Conservation (phyloP, 352 stramenopile genomes). For the Phytopythium chamaehyphon region DNA sequence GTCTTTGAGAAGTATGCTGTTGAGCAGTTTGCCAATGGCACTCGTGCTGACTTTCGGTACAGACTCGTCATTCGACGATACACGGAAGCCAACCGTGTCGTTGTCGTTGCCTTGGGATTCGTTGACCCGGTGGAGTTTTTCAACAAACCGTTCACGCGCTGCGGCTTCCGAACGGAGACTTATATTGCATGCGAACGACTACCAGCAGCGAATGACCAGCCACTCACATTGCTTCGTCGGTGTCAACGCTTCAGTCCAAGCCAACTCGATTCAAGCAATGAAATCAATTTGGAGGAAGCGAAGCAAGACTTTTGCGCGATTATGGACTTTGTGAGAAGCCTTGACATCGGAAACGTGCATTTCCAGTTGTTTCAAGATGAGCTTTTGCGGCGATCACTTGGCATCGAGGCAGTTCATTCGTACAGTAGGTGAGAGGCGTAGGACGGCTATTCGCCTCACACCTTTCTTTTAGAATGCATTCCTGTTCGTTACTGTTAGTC, state of each 20-base stretch:
- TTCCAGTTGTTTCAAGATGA: conserved; percentile 27
- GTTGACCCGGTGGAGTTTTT: conserved; percentile 47
- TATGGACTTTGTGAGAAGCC: conserved; percentile 30
- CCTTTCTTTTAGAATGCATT: too few relatives aligned
- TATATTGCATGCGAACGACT: conserved; percentile 50
- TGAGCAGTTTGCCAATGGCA: conserved; percentile 21
- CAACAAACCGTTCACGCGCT: conserved; percentile 27
- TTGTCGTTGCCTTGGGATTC: conserved; percentile 47
- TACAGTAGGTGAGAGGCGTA: too few relatives aligned
- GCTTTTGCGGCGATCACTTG: conserved; percentile 19
- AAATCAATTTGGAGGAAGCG: conserved; percentile 17
- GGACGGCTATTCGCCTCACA: too few relatives aligned
- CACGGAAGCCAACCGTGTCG: conserved; percentile 39
- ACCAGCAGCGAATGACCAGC: too few relatives aligned
- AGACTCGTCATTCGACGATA: conserved; percentile 49
- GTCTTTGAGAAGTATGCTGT: conserved; percentile 25
- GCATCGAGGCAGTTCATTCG: too few relatives aligned
- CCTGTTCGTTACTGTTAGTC: too few relatives aligned
- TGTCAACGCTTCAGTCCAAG: not conserved
- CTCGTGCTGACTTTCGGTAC: conserved; percentile 28
- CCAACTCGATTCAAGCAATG: conserved; percentile 5
- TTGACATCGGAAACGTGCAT: conserved; percentile 27
- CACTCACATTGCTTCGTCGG: conserved; percentile 1
- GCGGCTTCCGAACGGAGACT: conserved; percentile 43
- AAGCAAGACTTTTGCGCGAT: conserved; percentile 19